A percentile compares a stretch with the other conserved stretches of the same genome.
Evolutionary conservation across 2,329 filamentous ascomycete species (phyloP).

Genomic region (Fonsecaea pugnacius): DNA sequence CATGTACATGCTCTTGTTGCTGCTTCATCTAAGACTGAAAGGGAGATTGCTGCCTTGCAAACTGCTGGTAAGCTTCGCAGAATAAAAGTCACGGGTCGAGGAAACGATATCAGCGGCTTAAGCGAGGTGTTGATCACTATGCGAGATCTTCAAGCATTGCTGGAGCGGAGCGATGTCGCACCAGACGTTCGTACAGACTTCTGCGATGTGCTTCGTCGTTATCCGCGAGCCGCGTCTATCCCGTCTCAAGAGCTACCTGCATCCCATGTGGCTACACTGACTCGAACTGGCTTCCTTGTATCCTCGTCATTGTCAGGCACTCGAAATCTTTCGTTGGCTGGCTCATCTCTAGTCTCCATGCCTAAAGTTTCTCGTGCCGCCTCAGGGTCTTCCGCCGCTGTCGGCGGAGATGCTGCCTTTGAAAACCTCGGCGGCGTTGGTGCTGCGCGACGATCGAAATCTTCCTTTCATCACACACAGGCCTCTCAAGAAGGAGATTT

Average conservation of each 20-base stretch:
- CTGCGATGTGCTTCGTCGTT: constrained; percentile 48
- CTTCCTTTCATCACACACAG: constrained; percentile 10
- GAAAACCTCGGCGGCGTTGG: constrained; percentile 37
- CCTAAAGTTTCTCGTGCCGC: constrained; percentile 41
- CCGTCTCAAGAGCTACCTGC: constrained; percentile 51
- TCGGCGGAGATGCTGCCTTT: constrained; percentile 38
- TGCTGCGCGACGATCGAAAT: constrained; percentile 26
- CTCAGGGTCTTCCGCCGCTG: constrained; percentile 44
- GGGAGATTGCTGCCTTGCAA: constrained; percentile 61
- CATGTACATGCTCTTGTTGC: constrained; percentile 63
- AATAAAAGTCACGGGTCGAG: constrained; percentile 61
- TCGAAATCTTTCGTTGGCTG: constrained; percentile 26
- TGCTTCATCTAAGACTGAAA: constrained; percentile 62
- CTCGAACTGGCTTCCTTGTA: constrained; percentile 60
- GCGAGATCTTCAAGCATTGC: constrained; percentile 56
- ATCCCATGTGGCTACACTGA: constrained; percentile 54
- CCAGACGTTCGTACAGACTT: constrained; percentile 30
- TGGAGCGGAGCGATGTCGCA: constrained; percentile 41
- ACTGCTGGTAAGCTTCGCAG: constrained; percentile 58
- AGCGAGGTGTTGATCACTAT: constrained; percentile 63
- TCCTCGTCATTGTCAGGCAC: constrained; percentile 46
- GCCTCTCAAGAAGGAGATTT: constrained; percentile 37
- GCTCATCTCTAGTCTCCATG: constrained; percentile 32
- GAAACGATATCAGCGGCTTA: constrained; percentile 59
- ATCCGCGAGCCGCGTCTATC: constrained; percentile 55